A percentile compares a stretch with the other conserved stretches of the same genome.
phyloP scores from a whole-genome alignment of 2,329 filamentous ascomycete genomes.

The Colletotrichum sp. region DNA sequence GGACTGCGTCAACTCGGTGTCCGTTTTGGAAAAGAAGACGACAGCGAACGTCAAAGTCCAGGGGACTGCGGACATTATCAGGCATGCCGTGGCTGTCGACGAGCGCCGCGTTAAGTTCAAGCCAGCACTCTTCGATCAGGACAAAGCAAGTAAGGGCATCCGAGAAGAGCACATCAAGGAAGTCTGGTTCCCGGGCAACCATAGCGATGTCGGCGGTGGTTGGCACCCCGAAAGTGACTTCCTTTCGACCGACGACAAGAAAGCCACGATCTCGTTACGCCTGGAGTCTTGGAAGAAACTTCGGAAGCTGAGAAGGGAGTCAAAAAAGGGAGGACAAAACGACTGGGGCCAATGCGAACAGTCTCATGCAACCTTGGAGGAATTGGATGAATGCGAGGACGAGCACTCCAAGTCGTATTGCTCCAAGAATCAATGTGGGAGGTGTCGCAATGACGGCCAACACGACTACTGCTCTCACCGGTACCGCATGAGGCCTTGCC shows the following conservation, averaged over 20 bases:
- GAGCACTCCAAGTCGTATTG: neutral
- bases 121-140: constrained; percentile 49
- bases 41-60: constrained; percentile 38
- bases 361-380: constrained; percentile 26
- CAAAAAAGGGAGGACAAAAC: neutral
- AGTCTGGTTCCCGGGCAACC: constrained; percentile 61
- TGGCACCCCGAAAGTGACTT: constrained; percentile 41
- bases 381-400: neutral
- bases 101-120: constrained; percentile 62
- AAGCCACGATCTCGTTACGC: constrained; percentile 32
- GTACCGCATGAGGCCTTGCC: constrained; percentile 33
- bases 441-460: neutral
- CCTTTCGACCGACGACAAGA: constrained; percentile 23
- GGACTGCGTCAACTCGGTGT: constrained; percentile 58
- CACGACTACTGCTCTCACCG: neutral
- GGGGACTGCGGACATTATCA: constrained; percentile 48
- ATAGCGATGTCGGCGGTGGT: constrained; percentile 59
- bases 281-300: neutral
- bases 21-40: constrained; percentile 41
- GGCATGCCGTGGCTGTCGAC: constrained; percentile 58
- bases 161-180: constrained; percentile 47
- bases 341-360: neutral
- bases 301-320: neutral
- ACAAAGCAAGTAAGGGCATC: constrained; percentile 28
- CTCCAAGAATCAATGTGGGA: neutral